Evolutionary conservation across 2,329 filamentous ascomycete species (phyloP).

Genomic region (Ophiostoma novo-ulmi): DNA sequence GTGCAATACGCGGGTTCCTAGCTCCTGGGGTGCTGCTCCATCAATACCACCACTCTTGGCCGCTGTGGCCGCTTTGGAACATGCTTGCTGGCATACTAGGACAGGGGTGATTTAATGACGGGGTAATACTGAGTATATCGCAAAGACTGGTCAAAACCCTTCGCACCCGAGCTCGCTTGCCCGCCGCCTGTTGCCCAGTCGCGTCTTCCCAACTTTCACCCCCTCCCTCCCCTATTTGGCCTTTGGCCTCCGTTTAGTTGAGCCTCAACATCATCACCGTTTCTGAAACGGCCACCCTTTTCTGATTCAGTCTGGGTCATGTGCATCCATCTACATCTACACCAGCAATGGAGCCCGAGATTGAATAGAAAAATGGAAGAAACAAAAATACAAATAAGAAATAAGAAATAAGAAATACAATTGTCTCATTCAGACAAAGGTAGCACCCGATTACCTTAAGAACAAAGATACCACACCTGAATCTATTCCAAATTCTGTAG

Average conservation of each 20-base stretch:
- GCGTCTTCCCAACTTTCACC: not conserved
- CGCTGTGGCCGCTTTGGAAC: not conserved
- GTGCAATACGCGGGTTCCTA: not conserved
- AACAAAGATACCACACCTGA: not conserved
- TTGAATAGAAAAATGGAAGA: not conserved
- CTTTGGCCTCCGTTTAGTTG: slow-evolving; percentile 8
- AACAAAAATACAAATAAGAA: not conserved
- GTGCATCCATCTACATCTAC: not conserved
- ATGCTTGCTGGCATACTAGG: not conserved
- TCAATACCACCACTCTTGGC: not conserved
- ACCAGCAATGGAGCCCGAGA: not conserved
- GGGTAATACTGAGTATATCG: too few relatives aligned
- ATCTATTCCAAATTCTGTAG: too few relatives aligned
- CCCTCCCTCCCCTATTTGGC: not conserved
- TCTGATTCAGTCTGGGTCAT: not conserved
- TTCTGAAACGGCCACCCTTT: not conserved
- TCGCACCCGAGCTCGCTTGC: not conserved
- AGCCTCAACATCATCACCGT: slow-evolving; percentile 5
- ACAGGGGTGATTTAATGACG: too few relatives aligned
- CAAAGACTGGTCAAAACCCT: not conserved
- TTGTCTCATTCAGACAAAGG: not conserved
- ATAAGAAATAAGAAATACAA: not conserved
- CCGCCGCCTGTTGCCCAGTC: not conserved
- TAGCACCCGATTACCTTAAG: not conserved
- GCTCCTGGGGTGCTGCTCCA: not conserved